These are phyloP conservation scores for Cercospora zeae-maydis DNA, from an alignment of 2,329 filamentous ascomycete species.

Conservation along the genomic window DNA sequence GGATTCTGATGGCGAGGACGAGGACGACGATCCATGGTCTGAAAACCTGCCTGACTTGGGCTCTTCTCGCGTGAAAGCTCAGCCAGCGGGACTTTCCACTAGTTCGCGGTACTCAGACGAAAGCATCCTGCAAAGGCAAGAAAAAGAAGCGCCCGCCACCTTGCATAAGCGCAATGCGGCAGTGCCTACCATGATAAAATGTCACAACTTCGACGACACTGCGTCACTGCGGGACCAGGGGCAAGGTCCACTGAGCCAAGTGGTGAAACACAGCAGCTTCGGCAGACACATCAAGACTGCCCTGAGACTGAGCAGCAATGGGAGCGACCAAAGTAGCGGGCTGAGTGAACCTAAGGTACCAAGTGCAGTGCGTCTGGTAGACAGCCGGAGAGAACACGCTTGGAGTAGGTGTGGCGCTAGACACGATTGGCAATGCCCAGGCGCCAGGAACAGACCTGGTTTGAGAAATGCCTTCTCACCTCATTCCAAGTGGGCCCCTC, in stretches of 20 bases:
- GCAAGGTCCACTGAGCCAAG: background rate
- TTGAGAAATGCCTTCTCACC: background rate
- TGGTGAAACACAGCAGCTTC: background rate
- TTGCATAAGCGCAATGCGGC: background rate
- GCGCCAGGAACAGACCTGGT: no score
- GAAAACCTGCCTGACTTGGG: background rate
- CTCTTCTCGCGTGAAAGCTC: background rate
- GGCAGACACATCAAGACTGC: background rate
- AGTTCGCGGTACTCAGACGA: background rate
- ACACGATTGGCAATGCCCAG: background rate
- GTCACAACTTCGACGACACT: background rate
- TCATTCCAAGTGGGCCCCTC: background rate
- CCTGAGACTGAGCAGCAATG: constrained; percentile 3
- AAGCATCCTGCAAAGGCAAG: background rate
- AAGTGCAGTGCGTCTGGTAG: background rate
- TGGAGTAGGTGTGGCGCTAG: background rate
- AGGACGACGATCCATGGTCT: constrained; percentile 5
- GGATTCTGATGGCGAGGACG: background rate
- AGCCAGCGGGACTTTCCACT: background rate
- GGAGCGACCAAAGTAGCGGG: background rate
- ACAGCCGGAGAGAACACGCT: background rate
- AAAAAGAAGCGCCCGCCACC: background rate
- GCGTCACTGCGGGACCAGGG: background rate
- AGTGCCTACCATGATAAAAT: background rate
- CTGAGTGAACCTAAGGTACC: background rate